Base-by-base conservation (phyloP, 2,329 filamentous ascomycete genomes). In the Periconia macrospinosa region DNA sequence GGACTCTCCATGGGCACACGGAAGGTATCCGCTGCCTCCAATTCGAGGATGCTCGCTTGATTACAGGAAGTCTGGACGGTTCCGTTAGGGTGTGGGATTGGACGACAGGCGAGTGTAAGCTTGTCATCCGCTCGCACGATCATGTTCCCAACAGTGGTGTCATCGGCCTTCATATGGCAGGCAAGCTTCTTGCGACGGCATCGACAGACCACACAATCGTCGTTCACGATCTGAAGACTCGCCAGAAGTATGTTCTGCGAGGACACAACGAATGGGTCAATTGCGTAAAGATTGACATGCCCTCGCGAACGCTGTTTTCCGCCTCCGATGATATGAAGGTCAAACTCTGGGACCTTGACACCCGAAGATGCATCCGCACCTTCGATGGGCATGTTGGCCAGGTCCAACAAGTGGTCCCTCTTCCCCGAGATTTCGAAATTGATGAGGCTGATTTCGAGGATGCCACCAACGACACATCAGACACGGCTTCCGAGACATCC, bases 201-300 rank as follows among this genome's bases (percentile, higher is more conserved):
- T 96, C 92, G 1, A 88, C 92, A 58, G 94, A 99, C 74, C 87
- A 86, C 71, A 93, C 88, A 1, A 88, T 97, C 73, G 92, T 93
- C 70, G 87, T 99, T 44, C 97, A 93, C 84, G 93, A 96, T 72
- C 94, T 95, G 66, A 84, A 89, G 65, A 90, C 89, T 54, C 91
- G 91, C 70, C 87, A 90, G 49, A 89, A 88, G 0, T 96, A 89
- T 62, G 83, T 86, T 48, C 81, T 99, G 13, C 86, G 87, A 20
- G 93, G 92, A 9, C 94, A 99, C 71, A 85, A 82, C 0, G 92
- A 97, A 72, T 97, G 93, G 90, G 92, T 99, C 65, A 99, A 99
- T 75, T 88, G 90, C n/a, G 93, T 97, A 30, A 88, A 89, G 61
- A 85, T 99, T 37, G 92, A 99, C 71, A 83, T 87, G 0, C 77